Evolutionary conservation across 2,329 filamentous ascomycete species (phyloP).

Genomic region (Dryadomyces sulphureus): DNA sequence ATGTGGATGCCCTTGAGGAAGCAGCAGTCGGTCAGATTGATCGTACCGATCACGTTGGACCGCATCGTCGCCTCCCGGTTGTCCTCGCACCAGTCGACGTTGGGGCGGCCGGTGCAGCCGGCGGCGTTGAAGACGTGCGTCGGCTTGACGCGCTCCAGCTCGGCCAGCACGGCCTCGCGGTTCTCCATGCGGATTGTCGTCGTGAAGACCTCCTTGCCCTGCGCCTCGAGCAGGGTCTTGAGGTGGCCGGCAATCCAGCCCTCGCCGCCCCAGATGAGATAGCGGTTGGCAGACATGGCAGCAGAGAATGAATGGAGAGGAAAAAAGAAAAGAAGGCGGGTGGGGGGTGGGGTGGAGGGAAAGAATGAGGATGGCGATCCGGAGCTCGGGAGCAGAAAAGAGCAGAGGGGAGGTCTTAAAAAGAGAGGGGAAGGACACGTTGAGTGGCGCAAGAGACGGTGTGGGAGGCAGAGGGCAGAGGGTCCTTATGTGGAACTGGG

Average conservation of each 20-base stretch:
- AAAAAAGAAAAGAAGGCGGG: neutral
- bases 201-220: conserved; percentile 44
- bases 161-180: conserved; percentile 37
- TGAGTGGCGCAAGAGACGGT: neutral
- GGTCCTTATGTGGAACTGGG: neutral
- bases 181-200: conserved; percentile 54
- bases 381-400: neutral
- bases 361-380: too few relatives aligned
- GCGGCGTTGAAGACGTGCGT: conserved; percentile 54
- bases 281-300: conserved; percentile 28
- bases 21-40: conserved; percentile 49
- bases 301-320: neutral
- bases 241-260: conserved; percentile 51
- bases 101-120: conserved; percentile 50
- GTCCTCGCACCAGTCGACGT: conserved; percentile 59
- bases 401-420: neutral
- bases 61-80: conserved; percentile 53
- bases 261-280: conserved; percentile 49
- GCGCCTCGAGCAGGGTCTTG: conserved; percentile 38
- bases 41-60: conserved; percentile 50
- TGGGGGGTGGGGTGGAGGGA: neutral
- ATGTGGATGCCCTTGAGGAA: conserved; percentile 42
- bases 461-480: neutral
- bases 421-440: neutral
- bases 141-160: conserved; percentile 43